Evolutionary conservation across 2,329 filamentous ascomycete species (phyloP), one percentile per base, ranked within the genome.

Genomic region (Ustilaginoidea virens): DNA sequence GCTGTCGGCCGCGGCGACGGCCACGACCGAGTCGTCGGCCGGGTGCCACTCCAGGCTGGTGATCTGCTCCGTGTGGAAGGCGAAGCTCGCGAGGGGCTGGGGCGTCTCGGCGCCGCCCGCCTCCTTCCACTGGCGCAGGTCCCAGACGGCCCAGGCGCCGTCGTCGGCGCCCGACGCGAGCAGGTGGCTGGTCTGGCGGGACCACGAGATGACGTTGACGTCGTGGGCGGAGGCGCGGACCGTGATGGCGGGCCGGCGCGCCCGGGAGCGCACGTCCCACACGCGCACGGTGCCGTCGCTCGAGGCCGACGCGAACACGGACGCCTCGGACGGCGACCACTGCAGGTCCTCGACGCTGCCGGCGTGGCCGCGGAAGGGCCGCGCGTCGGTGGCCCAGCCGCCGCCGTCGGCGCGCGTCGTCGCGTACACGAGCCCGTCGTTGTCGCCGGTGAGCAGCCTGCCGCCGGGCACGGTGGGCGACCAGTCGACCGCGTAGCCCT

Each of bases 401-500:
- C 86, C 90, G 34, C 81, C 83, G 47, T 90, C 81, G 28, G 78
- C 86, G 33, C 82, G 69, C 6, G 82, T 85, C 2, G 87, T 94
- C 35, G 76, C 65, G 55, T 85, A 96, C 48, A 98, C 94, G 36
- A 79, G 63, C 34, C 90, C 90, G 40, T 86, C 69, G 48, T 86
- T 83, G 55, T 98, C 90, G 38, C 90, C 90, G 0, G 87, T 94
- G 25, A 93, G 58, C 3, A 98, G 73, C 55, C 87, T 90, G 34
- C 86, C 86, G 26, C 75, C 68, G 1, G 83, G 72, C 25, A 81
- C 67, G 6, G 42, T 39, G 1, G 83, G 80, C 16, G 86, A 93
- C 90, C 90, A 98, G 56, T 94, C 90, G n/a, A 98, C 57, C 0
- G 83, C 90, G 52, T 96, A 98, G 27, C 90, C 90, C 61, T 98